Evolutionary conservation across 139 green algal species (phyloP).

Genomic region (Chlorella sp.): DNA sequence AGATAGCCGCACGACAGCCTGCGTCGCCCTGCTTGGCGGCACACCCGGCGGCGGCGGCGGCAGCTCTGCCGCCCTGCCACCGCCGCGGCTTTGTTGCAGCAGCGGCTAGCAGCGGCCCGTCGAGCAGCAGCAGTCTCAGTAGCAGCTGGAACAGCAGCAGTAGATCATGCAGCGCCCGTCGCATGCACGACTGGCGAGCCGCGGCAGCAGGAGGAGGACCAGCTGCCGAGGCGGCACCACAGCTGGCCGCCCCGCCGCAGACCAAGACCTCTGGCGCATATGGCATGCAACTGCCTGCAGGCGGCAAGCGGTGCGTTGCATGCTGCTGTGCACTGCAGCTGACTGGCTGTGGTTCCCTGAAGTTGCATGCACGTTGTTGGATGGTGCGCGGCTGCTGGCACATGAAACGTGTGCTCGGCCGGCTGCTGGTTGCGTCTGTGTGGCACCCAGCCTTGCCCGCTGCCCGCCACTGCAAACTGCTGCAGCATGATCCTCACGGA

Average conservation of each 20-base stretch:
- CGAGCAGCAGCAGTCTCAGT: no score
- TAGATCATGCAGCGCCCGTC: not conserved
- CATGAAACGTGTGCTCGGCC: not conserved
- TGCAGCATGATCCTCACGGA: conserved; percentile 64
- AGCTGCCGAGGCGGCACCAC: not conserved
- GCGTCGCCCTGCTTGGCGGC: no score
- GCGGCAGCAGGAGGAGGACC: no score
- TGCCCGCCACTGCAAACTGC: not conserved
- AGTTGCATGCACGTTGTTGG: not conserved
- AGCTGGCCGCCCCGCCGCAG: conserved; percentile 2
- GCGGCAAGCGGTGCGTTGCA: conserved; percentile 7
- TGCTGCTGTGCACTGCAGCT: not conserved
- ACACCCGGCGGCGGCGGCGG: no score
- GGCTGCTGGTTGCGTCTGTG: no score
- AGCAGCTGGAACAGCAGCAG: not conserved
- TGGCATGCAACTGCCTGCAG: not conserved
- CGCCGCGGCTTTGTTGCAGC: no score
- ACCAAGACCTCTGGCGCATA: not conserved
- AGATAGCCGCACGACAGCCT: no score
- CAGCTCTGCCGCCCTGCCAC: no score
- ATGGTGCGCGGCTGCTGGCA: not conserved
- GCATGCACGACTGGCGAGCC: not conserved
- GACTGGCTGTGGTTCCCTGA: no score
- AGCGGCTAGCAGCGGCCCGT: no score
- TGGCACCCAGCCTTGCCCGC: not conserved